A percentile compares a stretch with the other conserved stretches of the same genome.
Conservation (phyloP, 371 early-diverging fungal species). For the Actinomortierella ambigua region DNA sequence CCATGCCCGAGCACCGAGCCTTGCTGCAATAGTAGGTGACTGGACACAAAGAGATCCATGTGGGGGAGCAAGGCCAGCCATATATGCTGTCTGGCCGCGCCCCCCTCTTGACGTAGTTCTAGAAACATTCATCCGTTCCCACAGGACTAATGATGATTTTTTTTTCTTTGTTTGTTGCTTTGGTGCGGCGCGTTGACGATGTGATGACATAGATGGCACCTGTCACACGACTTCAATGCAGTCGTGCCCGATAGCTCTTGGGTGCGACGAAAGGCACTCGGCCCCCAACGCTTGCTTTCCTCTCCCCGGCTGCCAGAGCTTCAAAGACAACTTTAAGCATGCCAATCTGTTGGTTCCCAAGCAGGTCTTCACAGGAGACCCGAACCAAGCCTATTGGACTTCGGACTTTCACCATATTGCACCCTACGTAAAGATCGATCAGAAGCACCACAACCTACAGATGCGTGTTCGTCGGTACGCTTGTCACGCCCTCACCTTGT, state of each 20-base stretch:
- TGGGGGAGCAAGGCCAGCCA: no score
- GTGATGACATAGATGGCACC: slow-evolving; percentile 29
- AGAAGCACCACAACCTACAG: slow-evolving; percentile 17
- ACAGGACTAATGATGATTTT: not conserved
- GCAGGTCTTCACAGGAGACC: slow-evolving; percentile 26
- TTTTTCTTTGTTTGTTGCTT: no score
- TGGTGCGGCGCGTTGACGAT: no score
- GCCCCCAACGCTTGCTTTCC: slow-evolving; percentile 29
- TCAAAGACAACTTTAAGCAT: slow-evolving; percentile 24
- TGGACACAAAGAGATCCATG: not conserved
- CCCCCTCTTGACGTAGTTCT: no score
- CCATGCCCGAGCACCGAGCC: slow-evolving; percentile 27
- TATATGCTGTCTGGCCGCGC: no score
- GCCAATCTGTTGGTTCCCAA: slow-evolving; percentile 11
- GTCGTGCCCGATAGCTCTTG: slow-evolving; percentile 27
- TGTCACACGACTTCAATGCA: slow-evolving; percentile 38
- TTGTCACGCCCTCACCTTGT: no score
- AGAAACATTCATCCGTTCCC: not conserved
- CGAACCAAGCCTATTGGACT: slow-evolving; percentile 27
- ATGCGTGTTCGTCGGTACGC: slow-evolving; percentile 24
- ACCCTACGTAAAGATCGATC: slow-evolving; percentile 33
- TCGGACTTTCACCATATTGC: slow-evolving; percentile 38
- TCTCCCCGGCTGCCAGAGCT: slow-evolving; percentile 17
- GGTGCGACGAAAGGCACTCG: slow-evolving; percentile 28
- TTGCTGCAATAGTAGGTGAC: slow-evolving; percentile 21